Base-by-base conservation (phyloP, 2,329 filamentous ascomycete species). In the Endocalyx cinctus region DNA sequence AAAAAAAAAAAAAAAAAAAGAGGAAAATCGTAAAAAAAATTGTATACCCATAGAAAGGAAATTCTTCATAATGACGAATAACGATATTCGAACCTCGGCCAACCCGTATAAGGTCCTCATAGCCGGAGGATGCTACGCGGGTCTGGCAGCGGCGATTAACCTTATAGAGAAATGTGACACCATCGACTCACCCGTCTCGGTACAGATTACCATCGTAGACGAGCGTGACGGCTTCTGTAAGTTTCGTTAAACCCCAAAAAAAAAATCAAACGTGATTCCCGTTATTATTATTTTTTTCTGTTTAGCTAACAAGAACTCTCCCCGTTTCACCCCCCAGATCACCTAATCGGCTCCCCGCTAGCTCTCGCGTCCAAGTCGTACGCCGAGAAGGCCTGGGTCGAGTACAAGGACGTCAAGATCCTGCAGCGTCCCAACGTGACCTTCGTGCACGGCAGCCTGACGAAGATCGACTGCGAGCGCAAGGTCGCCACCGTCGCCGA, bases 211-310 rank as follows among this genome's bases (percentile, higher is more conserved):
- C 15, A 71, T 89, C 15, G 77, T 86, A 16, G 84, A 89, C 48
- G 82, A 88, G 57, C 68, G 82, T n/a, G 84, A 89, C 64, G 85
- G 85, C n/a, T 88, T 79, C 56, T 88, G 84, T 88, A 66, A 48
- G 80, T 60, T 29, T 4, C 20, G n/a, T n/a, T n/a, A n/a, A n/a
- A n/a, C n/a, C n/a, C n/a, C n/a, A n/a, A n/a, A n/a, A n/a, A n/a
- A n/a, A n/a, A n/a, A n/a, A n/a, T n/a, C n/a, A n/a, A n/a, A n/a
- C n/a, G n/a, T n/a, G n/a, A n/a, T n/a, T n/a, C n/a, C n/a, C n/a
- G n/a, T n/a, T n/a, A n/a, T n/a, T n/a, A n/a, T n/a, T n/a, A n/a
- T n/a, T n/a, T n/a, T n/a, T n/a, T n/a, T n/a, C n/a, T n/a, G n/a
- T n/a, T n/a, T n/a, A n/a, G n/a, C n/a, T n/a, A n/a, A n/a, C n/a